A percentile compares a stretch with the other conserved stretches of the same genome.
These are phyloP conservation scores for Epichloe scottii DNA, from an alignment of 2,329 filamentous ascomycete genomes.

Conservation along the genomic window DNA sequence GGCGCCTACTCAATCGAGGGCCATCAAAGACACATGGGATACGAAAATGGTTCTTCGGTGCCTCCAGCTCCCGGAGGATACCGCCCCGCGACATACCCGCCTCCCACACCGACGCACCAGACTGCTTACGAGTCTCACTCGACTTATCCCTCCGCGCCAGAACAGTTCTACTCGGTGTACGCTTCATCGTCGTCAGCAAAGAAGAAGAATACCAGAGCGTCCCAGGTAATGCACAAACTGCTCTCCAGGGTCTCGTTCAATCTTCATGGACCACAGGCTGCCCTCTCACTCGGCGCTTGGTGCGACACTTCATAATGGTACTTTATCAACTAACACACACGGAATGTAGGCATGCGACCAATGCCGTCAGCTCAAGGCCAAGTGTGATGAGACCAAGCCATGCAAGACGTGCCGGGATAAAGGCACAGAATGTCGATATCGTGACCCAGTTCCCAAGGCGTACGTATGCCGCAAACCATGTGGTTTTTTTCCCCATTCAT, in stretches of 20 bases:
- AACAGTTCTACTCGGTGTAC: constrained; percentile 30
- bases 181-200: constrained; percentile 32
- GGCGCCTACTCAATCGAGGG: constrained; percentile 30
- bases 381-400: constrained; percentile 78
- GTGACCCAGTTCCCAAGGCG: constrained; percentile 86
- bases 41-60: constrained; percentile 34
- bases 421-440: constrained; percentile 70
- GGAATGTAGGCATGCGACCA: constrained; percentile 68
- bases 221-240: constrained; percentile 34
- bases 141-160: constrained; percentile 19
- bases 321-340: not conserved
- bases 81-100: constrained; percentile 28
- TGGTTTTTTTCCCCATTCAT: not conserved
- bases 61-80: constrained; percentile 33
- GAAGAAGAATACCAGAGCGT: constrained; percentile 52
- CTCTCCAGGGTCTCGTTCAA: not conserved
- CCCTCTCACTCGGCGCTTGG: not conserved
- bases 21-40: constrained; percentile 39
- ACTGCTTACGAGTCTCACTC: constrained; percentile 25
- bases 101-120: constrained; percentile 27
- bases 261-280: not conserved
- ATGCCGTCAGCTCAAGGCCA: constrained; percentile 77
- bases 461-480: constrained; percentile 25
- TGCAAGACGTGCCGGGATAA: constrained; percentile 85
- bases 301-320: too few relatives aligned